Conservation (phyloP, 306 rosid species). For the Pachyrhizus erosus region DNA sequence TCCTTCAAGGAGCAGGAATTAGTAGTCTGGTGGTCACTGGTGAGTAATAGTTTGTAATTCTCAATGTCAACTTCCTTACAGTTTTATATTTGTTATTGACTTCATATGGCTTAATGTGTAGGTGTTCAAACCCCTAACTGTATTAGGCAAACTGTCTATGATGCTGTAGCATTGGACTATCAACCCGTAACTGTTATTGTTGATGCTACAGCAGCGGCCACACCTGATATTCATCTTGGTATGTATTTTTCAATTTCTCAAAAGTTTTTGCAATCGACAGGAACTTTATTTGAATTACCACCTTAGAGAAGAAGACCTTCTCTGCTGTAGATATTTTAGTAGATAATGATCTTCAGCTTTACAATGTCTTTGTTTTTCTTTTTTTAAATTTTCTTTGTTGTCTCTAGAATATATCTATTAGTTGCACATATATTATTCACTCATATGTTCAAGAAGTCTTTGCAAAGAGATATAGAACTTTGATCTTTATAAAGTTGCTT, state of each 20-base stretch:
- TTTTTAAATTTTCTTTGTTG: neutral
- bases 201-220: slow-evolving; percentile 95
- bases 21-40: slow-evolving; percentile 73
- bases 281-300: slow-evolving; percentile 1
- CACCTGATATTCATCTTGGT: slow-evolving; percentile 76
- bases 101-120: slow-evolving; percentile 34
- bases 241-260: slow-evolving; percentile 41
- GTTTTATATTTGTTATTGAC: slow-evolving; percentile 32
- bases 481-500: neutral
- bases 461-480: neutral
- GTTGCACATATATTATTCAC: neutral
- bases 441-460: neutral
- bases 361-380: neutral
- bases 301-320: neutral
- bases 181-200: slow-evolving; percentile 66
- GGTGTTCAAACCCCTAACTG: slow-evolving; percentile 99
- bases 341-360: slow-evolving; percentile 3
- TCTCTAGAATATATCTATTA: neutral
- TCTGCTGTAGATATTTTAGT: neutral
- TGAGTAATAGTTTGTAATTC: slow-evolving; percentile 42
- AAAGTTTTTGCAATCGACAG: slow-evolving; percentile 9
- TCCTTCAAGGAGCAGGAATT: slow-evolving; percentile 73
- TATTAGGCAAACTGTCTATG: slow-evolving; percentile 88
- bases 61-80: neutral
- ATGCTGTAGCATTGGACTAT: slow-evolving; percentile 88